Evolutionary conservation across 2,329 filamentous ascomycete genomes (phyloP), one percentile per base, ranked within the genome.

Genomic region (Furcasterigmium sp.): DNA sequence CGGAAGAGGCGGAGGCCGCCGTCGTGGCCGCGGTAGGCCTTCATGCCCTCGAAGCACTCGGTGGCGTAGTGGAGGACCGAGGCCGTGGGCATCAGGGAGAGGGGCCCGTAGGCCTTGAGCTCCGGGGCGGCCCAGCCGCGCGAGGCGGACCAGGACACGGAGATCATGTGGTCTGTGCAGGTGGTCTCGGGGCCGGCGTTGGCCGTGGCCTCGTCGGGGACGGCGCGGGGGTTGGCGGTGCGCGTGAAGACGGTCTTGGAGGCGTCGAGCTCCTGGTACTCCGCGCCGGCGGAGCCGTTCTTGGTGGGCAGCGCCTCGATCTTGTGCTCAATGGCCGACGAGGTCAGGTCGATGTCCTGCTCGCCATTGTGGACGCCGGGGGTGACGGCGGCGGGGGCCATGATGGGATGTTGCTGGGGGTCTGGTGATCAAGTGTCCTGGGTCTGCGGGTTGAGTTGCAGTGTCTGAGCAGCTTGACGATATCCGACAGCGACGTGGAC

Each of bases 111-210:
- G 20, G 88, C 85, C 60, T 80, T 78, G 46, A 94, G 75, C 54
- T 84, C 75, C 2, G 89, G 89, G 2, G 77, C 72, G 29, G 75
- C 73, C 89, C 89, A 95, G 54, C 89, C 89, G 17, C 66, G 59
- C 35, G 68, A 60, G 18, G 63, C 66, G 26, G 73, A 80, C 88
- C 89, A 94, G 42, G 70, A 67, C 17, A 73, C 84, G 41, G 82
- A 84, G 55, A 93, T 73, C 89, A 95, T 95, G 73, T 96, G 91
- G 72, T 96, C 90, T 49, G 87, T 90, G 72, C 76, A 78, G 58
- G 80, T 67, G 50, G 74, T 78, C 59, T 76, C 72, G 47, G 56
- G 51, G 51, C 70, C 73, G 40, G 70, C 44, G 51, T 65, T 67
- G 53, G 73, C 73, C 30, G 55, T 53, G 47, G 64, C 73, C 47